phyloP scores from a whole-genome alignment of 345 rosid species.

The Lumnitzera racemosa region DNA sequence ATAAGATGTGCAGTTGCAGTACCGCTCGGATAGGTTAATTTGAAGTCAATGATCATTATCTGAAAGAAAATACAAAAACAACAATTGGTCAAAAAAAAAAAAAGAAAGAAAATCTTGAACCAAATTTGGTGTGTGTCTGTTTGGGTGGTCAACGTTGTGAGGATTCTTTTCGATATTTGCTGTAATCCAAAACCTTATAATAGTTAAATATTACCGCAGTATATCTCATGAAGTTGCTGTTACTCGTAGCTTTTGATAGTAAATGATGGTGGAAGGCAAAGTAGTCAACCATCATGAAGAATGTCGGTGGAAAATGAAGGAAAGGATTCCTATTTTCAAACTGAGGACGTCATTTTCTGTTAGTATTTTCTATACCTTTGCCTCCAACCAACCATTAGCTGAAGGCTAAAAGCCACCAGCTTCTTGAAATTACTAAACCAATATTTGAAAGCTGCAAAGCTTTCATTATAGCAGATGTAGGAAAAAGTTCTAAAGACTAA shows the following conservation, averaged over 20 bases:
- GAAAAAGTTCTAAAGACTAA: too few species aligned
- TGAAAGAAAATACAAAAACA: conserved; percentile 12
- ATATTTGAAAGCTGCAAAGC: not conserved
- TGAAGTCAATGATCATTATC: conserved; percentile 77
- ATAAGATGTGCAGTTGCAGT: conserved; percentile 80
- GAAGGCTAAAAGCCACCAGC: not conserved
- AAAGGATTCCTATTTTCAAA: too few species aligned
- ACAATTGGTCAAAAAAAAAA: not conserved
- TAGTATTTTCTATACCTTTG: not conserved
- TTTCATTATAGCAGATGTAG: not conserved
- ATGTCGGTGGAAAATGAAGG: too few species aligned
- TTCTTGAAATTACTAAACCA: not conserved
- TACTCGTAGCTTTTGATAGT: too few species aligned
- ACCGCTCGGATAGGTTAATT: conserved; percentile 74
- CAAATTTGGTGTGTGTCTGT: not conserved
- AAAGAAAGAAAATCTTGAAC: not conserved
- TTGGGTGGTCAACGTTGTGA: not conserved
- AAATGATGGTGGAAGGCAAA: too few species aligned
- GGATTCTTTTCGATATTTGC: too few species aligned
- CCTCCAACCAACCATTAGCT: not conserved
- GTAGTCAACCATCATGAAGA: too few species aligned
- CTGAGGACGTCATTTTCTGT: too few species aligned
- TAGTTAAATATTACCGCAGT: not conserved
- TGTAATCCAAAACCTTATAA: too few species aligned
- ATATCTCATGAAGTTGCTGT: too few species aligned